Evolutionary conservation across 805 yeast species (phyloP).

Genomic region (Candida nonsorbophila): DNA sequence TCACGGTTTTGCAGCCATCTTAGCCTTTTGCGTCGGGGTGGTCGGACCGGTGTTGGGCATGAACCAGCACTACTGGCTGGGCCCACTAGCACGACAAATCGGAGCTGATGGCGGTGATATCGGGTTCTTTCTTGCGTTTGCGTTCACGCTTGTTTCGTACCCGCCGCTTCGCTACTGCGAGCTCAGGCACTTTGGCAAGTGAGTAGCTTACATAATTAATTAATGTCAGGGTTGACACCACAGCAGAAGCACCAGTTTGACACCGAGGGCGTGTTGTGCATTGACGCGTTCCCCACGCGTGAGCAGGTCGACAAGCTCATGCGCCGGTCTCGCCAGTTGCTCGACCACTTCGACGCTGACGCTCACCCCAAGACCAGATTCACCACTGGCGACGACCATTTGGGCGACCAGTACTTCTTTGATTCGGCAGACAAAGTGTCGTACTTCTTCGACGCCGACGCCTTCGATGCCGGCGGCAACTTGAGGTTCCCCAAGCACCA

Average conservation of each 20-base stretch:
- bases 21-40: slow-evolving; percentile 25
- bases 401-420: slow-evolving; percentile 70
- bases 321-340: slow-evolving; percentile 37
- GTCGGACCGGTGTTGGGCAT: slow-evolving; percentile 37
- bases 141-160: slow-evolving; percentile 24
- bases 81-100: slow-evolving; percentile 28
- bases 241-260: slow-evolving; percentile 49
- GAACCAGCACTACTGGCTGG: slow-evolving; percentile 34
- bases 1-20: slow-evolving; percentile 28
- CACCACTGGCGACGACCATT: slow-evolving; percentile 57
- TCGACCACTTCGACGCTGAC: slow-evolving; percentile 44
- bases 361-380: slow-evolving; percentile 68
- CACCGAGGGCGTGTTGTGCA: slow-evolving; percentile 55
- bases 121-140: slow-evolving; percentile 34
- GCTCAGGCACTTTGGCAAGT: slow-evolving; percentile 21
- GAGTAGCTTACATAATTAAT: slow-evolving; percentile 1
- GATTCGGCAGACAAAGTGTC: slow-evolving; percentile 64
- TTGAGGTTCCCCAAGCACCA: slow-evolving; percentile 46
- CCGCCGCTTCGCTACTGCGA: slow-evolving; percentile 27
- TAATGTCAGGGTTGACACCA: slow-evolving; percentile 22
- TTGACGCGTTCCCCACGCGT: slow-evolving; percentile 47
- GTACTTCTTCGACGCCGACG: slow-evolving; percentile 68
- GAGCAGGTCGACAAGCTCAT: slow-evolving; percentile 38
- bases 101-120: slow-evolving; percentile 31
- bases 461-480: slow-evolving; percentile 50